Base-by-base conservation (phyloP, 345 rosid genomes). In the Corchorus olitorius region DNA sequence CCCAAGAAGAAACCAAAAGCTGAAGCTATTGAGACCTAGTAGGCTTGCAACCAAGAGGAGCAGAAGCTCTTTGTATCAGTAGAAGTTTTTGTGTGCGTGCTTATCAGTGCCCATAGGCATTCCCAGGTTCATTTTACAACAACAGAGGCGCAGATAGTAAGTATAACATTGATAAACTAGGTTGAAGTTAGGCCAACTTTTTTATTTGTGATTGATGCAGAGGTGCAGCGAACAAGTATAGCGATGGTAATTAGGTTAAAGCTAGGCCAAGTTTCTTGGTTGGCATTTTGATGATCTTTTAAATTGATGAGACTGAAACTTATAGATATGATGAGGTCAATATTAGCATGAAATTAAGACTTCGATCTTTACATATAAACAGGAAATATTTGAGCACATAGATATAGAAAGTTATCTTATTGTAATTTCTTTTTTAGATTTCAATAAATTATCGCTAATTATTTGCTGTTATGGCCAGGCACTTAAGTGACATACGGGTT, bases 1-100 rank as follows among this genome's bases (percentile, higher is more conserved):
- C 97, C 97, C 37, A 96, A 86, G 86, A 82, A 79, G 62, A 85
- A 81, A 77, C 81, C 83, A 14, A 82, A 81, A 82, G 82, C 74
- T 45, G 84, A 78, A 78, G 77, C 80, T 55, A 62, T 79, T 17
- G 77, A 87, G 81, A 66, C 79, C 58, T 27, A 34, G 70, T 77
- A 82, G 70, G 61, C 60, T 10, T 75, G 11, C 60, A 56, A 72
- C 27, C 27, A 15, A 64, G 20, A n/a, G 37, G 46, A 55, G 37
- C 50, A 73, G 35, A 62, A 62, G 60, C 46, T 73, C 73, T 68
- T 53, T 63, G 54, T 56, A 43, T 33, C 48, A 70, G 45, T 33
- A 50, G 3, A 50, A 70, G 46, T 6, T 50, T 50, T 16, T 33
- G 0, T 33, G 6, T 70, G 60, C 37, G 14, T 15, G 73, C 73